These are phyloP conservation scores for Artemisia tridentata DNA, from an alignment of 129 eudicot genomes.

Conservation along the genomic window DNA sequence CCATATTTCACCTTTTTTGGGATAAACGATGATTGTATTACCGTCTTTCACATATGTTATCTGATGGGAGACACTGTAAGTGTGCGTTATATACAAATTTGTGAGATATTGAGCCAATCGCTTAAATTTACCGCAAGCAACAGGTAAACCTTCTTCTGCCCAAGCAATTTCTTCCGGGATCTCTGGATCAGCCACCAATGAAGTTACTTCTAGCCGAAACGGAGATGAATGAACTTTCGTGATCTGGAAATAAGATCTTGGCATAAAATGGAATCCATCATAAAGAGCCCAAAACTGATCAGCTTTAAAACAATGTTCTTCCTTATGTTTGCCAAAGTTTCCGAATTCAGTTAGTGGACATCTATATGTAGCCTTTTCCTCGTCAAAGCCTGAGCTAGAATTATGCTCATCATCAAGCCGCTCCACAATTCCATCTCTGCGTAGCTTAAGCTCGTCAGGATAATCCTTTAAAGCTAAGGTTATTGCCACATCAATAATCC, in stretches of 20 bases:
- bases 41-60: conserved; percentile 35
- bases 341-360: conserved; percentile 58
- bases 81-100: conserved; percentile 18
- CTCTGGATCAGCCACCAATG: conserved; percentile 71
- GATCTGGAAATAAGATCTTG: conserved; percentile 71
- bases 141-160: conserved; percentile 56
- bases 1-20: conserved; percentile 77
- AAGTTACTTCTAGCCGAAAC: conserved; percentile 54
- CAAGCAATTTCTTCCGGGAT: conserved; percentile 38
- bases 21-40: conserved; percentile 41
- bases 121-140: conserved; percentile 59
- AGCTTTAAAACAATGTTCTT: conserved; percentile 47
- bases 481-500: too few relatives aligned
- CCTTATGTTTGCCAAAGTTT: conserved; percentile 59
- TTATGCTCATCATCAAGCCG: conserved; percentile 9
- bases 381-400: conserved; percentile 24
- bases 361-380: conserved; percentile 21
- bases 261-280: conserved; percentile 69
- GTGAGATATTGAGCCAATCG: conserved; percentile 42
- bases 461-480: too few relatives aligned
- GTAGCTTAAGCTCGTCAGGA: background rate
- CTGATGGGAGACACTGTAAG: conserved; percentile 65
- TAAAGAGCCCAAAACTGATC: conserved; percentile 88
- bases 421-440: background rate
- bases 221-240: conserved; percentile 42